Conservation (phyloP, 441 rosid genomes). For the Pelargonium australe region DNA sequence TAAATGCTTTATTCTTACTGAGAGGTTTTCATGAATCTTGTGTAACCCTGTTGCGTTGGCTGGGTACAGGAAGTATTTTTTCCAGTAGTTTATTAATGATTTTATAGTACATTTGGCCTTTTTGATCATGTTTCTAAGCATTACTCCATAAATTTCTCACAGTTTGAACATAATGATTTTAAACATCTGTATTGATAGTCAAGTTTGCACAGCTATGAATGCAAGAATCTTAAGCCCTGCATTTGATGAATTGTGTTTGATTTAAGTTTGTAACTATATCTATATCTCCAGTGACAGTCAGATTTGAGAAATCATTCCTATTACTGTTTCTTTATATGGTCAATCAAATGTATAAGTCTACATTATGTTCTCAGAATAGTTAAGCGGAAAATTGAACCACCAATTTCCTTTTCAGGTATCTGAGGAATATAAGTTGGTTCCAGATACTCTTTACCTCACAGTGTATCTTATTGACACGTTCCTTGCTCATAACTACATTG, state of each 20-base stretch:
- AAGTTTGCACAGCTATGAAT: neutral
- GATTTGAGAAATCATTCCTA: neutral
- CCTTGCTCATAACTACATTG: conserved; percentile 50
- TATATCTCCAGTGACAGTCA: neutral
- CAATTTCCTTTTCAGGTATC: conserved; percentile 44
- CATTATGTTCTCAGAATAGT: neutral
- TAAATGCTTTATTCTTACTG: neutral
- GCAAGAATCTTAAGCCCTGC: neutral
- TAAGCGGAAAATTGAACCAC: neutral
- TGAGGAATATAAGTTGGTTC: conserved; percentile 56
- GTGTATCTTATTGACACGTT: conserved; percentile 60
- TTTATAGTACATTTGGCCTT: neutral
- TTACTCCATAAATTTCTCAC: neutral
- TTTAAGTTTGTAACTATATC: neutral
- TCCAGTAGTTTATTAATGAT: neutral
- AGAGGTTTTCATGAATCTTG: neutral
- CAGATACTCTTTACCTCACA: conserved; percentile 60
- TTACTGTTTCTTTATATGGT: no score
- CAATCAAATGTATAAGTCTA: neutral
- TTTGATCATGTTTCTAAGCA: neutral
- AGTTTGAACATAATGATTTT: neutral
- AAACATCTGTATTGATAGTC: neutral
- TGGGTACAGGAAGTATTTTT: neutral
- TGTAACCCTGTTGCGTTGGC: neutral
- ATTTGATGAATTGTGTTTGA: neutral